Evolutionary conservation across 2,329 filamentous ascomycete genomes (phyloP).

Genomic region (Fusarium subglutinans): DNA sequence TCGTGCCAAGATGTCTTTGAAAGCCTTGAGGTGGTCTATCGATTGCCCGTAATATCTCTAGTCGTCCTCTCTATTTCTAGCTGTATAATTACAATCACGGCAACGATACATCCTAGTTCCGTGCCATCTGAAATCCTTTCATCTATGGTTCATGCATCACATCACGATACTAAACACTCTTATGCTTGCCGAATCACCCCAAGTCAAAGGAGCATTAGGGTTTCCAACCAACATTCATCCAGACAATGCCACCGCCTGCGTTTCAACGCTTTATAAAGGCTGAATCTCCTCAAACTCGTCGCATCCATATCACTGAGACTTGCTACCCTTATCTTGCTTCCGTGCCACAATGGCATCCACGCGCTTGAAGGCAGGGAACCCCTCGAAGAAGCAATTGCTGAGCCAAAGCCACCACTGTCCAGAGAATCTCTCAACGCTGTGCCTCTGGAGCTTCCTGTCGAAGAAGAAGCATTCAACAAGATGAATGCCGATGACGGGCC

Average conservation of each 20-base stretch:
- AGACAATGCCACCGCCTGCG: background rate
- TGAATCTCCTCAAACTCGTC: background rate
- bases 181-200: background rate
- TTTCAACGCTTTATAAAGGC: background rate
- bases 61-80: background rate
- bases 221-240: background rate
- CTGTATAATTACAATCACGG: background rate
- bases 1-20: background rate
- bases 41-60: background rate
- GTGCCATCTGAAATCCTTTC: background rate
- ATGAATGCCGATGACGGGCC: slow-evolving; percentile 72
- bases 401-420: slow-evolving; percentile 67
- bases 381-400: slow-evolving; percentile 62
- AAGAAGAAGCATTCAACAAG: slow-evolving; percentile 67
- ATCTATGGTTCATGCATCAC: background rate
- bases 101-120: background rate
- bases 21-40: background rate
- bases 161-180: background rate
- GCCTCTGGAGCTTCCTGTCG: slow-evolving; percentile 57
- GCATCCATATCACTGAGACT: slow-evolving; percentile 8
- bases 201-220: no score
- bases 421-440: slow-evolving; percentile 57
- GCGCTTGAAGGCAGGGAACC: slow-evolving; percentile 58
- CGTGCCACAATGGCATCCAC: slow-evolving; percentile 60
- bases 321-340: slow-evolving; percentile 54